These are phyloP conservation scores for Phytophthora crassamura DNA, from an alignment of 352 stramenopile genomes.

Conservation along the genomic window DNA sequence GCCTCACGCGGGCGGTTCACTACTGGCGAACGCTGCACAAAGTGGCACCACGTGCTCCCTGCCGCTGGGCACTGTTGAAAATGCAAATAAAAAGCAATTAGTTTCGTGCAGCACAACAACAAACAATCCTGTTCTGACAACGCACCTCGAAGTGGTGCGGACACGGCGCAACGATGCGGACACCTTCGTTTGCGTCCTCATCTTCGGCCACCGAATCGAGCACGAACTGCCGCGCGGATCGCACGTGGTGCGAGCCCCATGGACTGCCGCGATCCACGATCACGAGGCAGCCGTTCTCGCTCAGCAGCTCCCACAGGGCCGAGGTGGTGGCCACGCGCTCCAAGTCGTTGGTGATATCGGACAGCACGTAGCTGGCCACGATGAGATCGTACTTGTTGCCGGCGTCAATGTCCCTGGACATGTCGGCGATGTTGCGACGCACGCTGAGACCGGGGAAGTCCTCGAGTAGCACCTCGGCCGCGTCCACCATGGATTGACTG, in stretches of 20 bases:
- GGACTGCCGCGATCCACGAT: conserved; percentile 83
- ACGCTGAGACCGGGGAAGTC: conserved; percentile 80
- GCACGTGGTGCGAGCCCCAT: conserved; percentile 85
- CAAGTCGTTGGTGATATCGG: conserved; percentile 85
- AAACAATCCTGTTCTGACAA: neutral
- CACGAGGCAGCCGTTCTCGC: conserved; percentile 75
- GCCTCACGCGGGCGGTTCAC: conserved; percentile 77
- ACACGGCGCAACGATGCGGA: conserved; percentile 75
- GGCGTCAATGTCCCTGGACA: conserved; percentile 72
- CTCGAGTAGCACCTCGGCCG: conserved; percentile 71
- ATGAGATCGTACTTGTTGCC: conserved; percentile 84
- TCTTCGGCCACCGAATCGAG: conserved; percentile 68
- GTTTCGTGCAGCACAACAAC: conserved; percentile 1
- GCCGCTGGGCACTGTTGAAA: conserved; percentile 60
- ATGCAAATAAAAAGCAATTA: conserved; percentile 7
- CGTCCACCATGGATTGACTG: conserved; percentile 89
- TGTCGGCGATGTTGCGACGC: conserved; percentile 71
- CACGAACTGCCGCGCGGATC: conserved; percentile 87
- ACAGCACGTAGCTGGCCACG: conserved; percentile 76
- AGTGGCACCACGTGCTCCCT: conserved; percentile 87
- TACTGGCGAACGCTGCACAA: conserved; percentile 81
- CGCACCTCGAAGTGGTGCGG: conserved; percentile 73
- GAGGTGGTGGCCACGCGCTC: conserved; percentile 81
- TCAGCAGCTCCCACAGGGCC: conserved; percentile 81
- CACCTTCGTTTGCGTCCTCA: conserved; percentile 36